A percentile compares a stretch with the other conserved stretches of the same genome.
Evolutionary conservation across 108 stramenopile species (phyloP).

Genomic region (Tribonema minus): DNA sequence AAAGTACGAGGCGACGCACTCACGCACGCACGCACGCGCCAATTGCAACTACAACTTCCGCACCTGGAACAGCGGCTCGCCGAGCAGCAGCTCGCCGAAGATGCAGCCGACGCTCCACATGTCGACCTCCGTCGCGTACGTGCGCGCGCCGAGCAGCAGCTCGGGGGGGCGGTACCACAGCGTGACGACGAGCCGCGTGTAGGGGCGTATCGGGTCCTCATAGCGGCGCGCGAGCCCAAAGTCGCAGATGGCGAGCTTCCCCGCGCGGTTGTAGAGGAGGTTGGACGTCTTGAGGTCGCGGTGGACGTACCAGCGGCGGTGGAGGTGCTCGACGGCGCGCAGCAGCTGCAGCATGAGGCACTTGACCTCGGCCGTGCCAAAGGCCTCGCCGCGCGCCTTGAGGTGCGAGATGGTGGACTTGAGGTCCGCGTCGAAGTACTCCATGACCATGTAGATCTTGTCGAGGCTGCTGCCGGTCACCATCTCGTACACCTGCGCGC

Average conservation of each 20-base stretch:
- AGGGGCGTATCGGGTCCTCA: conserved; percentile 41
- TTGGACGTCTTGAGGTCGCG: conserved; percentile 57
- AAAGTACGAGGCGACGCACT: too few relatives aligned
- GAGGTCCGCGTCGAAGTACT: conserved; percentile 57
- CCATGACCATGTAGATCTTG: conserved; percentile 62
- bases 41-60: too few relatives aligned
- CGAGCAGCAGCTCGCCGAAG: conserved; percentile 62
- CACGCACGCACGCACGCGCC: too few relatives aligned
- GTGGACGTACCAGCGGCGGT: conserved; percentile 50
- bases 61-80: conserved; percentile 43
- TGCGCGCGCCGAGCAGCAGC: conserved; percentile 79
- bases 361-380: conserved; percentile 39
- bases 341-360: conserved; percentile 49
- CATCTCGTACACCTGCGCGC: conserved; percentile 43
- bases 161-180: conserved; percentile 84
- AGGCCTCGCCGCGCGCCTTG: not conserved
- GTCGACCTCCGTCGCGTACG: conserved; percentile 89
- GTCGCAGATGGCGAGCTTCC: conserved; percentile 49
- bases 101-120: conserved; percentile 92
- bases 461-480: conserved; percentile 51
- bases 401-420: conserved; percentile 24
- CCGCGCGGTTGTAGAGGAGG: conserved; percentile 48
- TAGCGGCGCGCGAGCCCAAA: conserved; percentile 54
- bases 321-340: conserved; percentile 47
- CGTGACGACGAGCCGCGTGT: conserved; percentile 78